Percentiles rank a stretch among this genome's conserved stretches.
Conservation (phyloP, 2,329 filamentous ascomycete genomes). For the Raffaelea albimanens region DNA sequence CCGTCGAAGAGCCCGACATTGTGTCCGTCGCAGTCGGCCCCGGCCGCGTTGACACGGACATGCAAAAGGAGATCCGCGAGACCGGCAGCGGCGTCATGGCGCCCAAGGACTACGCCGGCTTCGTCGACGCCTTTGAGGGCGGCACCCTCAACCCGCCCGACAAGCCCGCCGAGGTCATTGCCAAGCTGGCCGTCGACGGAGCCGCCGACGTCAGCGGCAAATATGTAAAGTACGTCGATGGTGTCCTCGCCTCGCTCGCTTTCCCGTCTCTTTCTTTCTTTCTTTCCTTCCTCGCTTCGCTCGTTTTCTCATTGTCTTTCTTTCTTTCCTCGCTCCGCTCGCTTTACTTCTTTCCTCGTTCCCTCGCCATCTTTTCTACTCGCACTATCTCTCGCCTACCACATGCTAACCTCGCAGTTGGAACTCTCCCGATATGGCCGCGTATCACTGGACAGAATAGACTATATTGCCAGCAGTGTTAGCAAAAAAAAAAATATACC, state of each 20-base stretch:
- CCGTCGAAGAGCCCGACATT: constrained; percentile 67
- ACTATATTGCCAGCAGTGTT: constrained; percentile 5
- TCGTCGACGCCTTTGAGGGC: constrained; percentile 57
- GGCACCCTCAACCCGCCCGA: constrained; percentile 72
- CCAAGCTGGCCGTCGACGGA: constrained; percentile 60
- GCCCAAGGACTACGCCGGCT: constrained; percentile 52
- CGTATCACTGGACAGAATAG: constrained; percentile 22
- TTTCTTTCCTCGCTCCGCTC: not conserved
- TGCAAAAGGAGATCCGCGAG: constrained; percentile 77
- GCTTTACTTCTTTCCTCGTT: too few relatives aligned
- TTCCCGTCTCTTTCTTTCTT: not conserved
- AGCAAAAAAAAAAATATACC: constrained; percentile 9
- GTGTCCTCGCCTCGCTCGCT: not conserved
- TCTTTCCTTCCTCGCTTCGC: not conserved
- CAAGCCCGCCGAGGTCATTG: constrained; percentile 79
- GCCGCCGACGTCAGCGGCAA: constrained; percentile 62
- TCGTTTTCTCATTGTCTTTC: too few relatives aligned
- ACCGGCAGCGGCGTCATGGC: constrained; percentile 39
- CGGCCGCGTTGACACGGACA: constrained; percentile 78
- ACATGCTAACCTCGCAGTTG: constrained; percentile 28
- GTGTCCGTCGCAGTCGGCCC: constrained; percentile 65
- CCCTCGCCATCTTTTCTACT: too few relatives aligned
- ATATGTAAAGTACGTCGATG: constrained; percentile 54
- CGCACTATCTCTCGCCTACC: too few relatives aligned
- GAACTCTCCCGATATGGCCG: constrained; percentile 41